Conservation (phyloP, 2,329 filamentous ascomycete species). For the Colletotrichum chlorophyti region DNA sequence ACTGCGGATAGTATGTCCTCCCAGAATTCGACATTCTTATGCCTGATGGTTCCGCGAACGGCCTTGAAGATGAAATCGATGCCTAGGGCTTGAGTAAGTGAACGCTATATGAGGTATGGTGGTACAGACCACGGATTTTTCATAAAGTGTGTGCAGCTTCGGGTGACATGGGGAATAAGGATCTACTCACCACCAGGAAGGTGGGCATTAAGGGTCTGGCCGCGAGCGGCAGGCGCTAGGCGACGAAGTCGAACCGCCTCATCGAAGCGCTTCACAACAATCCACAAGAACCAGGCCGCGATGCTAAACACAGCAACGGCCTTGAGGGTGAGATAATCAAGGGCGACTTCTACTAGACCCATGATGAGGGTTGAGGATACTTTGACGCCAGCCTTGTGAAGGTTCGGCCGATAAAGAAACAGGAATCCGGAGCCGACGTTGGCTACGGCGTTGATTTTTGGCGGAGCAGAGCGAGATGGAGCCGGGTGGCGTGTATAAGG, state of each 20-base stretch:
- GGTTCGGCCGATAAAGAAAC: background rate
- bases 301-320: slow-evolving; percentile 44
- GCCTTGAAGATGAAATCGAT: slow-evolving; percentile 69
- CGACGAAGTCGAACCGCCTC: slow-evolving; percentile 52
- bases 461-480: too few relatives aligned
- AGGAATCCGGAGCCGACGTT: background rate
- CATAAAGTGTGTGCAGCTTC: too few relatives aligned
- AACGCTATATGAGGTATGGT: too few relatives aligned
- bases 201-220: slow-evolving; percentile 41
- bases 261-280: slow-evolving; percentile 44
- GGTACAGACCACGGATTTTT: too few relatives aligned
- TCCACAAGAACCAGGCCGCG: slow-evolving; percentile 45
- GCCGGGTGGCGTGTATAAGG: background rate
- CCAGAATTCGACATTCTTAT: slow-evolving; percentile 71
- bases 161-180: too few relatives aligned
- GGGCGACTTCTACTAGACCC: slow-evolving; percentile 56
- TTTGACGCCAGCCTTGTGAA: too few relatives aligned
- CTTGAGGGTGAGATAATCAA: slow-evolving; percentile 52
- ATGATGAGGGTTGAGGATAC: slow-evolving; percentile 44
- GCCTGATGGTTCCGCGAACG: slow-evolving; percentile 55
- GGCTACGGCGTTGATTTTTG: background rate
- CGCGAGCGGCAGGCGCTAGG: slow-evolving; percentile 48
- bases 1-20: slow-evolving; percentile 51
- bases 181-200: slow-evolving; percentile 53
- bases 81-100: slow-evolving; percentile 44